phyloP scores from a whole-genome alignment of 495 filamentous ascomycete genomes.

The Neurospora pannonica region DNA sequence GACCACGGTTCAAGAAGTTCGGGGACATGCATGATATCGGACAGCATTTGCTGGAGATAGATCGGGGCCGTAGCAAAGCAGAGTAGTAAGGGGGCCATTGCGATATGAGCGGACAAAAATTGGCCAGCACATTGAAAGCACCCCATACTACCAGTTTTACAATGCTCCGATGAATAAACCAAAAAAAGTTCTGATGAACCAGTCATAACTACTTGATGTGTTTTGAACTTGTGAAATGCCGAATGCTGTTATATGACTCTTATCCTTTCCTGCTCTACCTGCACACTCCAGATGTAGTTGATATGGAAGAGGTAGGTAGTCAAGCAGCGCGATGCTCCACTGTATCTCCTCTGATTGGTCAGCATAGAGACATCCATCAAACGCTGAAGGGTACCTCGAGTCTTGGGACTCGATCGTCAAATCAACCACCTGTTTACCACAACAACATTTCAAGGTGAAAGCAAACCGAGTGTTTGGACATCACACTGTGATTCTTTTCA shows the following conservation, averaged over 20 bases:
- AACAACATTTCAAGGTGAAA: neutral
- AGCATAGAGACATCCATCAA: neutral
- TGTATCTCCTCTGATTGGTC: neutral
- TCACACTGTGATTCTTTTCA: neutral
- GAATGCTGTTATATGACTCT: neutral
- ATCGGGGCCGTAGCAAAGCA: neutral
- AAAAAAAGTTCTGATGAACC: neutral
- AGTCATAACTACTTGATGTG: neutral
- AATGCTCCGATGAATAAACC: neutral
- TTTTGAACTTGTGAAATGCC: neutral
- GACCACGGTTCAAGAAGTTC: neutral
- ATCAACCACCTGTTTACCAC: neutral
- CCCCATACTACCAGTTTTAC: neutral
- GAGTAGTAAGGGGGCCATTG: neutral
- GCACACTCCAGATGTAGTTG: neutral
- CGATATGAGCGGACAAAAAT: neutral
- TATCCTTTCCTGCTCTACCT: neutral
- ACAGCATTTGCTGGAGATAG: neutral
- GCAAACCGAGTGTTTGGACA: no score
- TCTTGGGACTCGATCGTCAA: neutral
- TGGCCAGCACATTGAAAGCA: neutral
- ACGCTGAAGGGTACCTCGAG: neutral
- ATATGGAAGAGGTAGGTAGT: neutral
- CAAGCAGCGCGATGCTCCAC: neutral
- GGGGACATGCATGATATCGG: neutral